A percentile compares a stretch with the other conserved stretches of the same genome.
phyloP scores from a whole-genome alignment of 441 rosid genomes.

The Hura crepitans region DNA sequence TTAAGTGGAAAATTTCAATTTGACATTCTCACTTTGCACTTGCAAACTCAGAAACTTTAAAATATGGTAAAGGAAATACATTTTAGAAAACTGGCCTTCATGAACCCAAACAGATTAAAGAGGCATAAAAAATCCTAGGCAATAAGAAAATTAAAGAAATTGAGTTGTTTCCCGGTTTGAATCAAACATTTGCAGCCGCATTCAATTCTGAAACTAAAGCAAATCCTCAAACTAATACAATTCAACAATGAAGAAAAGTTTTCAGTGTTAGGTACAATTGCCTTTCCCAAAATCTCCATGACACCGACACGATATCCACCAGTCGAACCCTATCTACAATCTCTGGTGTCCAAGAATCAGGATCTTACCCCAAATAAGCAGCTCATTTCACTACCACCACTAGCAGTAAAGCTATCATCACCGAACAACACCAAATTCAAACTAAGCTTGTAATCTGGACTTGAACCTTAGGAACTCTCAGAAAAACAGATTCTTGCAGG shows the following conservation, averaged over 20 bases:
- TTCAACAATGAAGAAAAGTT: neutral
- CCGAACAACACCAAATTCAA: neutral
- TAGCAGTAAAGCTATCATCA: too few species aligned
- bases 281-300: neutral
- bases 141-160: neutral
- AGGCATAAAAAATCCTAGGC: neutral
- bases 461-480: too few species aligned
- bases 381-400: too few species aligned
- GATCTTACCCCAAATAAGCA: constrained; percentile 5
- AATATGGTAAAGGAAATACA: neutral
- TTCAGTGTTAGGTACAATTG: neutral
- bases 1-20: neutral
- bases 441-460: too few species aligned
- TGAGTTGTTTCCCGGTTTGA: neutral
- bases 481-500: neutral
- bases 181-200: neutral
- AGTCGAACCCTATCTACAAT: constrained; percentile 4
- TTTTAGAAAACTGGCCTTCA: neutral
- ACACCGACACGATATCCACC: neutral
- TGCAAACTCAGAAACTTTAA: neutral
- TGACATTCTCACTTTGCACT: neutral
- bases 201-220: constrained; percentile 2
- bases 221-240: neutral
- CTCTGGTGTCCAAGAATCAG: neutral
- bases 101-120: neutral